Base-by-base conservation (phyloP, 257 asterid genomes). In the Thymus quinquecostatus region DNA sequence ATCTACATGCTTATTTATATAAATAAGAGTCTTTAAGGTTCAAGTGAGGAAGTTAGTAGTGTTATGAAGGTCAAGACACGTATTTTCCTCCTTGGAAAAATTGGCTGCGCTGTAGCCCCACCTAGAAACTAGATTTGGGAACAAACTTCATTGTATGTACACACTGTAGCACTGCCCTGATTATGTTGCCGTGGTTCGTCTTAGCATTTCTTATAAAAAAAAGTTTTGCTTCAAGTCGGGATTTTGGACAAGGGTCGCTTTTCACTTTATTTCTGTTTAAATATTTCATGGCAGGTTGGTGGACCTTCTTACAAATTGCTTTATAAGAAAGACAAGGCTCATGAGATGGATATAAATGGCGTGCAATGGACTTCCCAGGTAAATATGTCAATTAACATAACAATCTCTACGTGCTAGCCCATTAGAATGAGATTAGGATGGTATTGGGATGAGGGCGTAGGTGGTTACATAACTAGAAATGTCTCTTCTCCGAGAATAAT, bases 311-410 rank as follows among this genome's bases (percentile, higher is more conserved):
- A 87, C 83, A 84, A 73, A 69, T 74, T 91, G 84, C 87, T 94
- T 76, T 69, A 88, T 74, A 91, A 82, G 86, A 88, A 91, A 83
- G 92, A 78, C 68, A 92, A 87, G 81, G 96, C 98, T 69, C 99
- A 89, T 82, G 95, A 88, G 61, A 88, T 84, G 96, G 97, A 95
- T 80, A 78, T 95, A 63, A 95, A 95, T 82, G 78, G 84, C 69
- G 96, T 95, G 77, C 92, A 81, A 68, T 95, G 99, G 97, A 80
- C 83, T 79, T 69, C 89, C 63, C 80, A 11, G 88, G 99, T 93
- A 90, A 83, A 53, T 72, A 54, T 67, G 8, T 67, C 38, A 47
- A 4, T 40, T 12, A 33, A 27, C 71, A 27, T 30, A 61, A 63
- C 51, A 10, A 60, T 12, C 43, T 30, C 28, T 59, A 49, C 50